A percentile compares a stretch with the other conserved stretches of the same genome.
Conservation (phyloP, 768 basidiomycete genomes). For the Dioszegia hungarica region DNA sequence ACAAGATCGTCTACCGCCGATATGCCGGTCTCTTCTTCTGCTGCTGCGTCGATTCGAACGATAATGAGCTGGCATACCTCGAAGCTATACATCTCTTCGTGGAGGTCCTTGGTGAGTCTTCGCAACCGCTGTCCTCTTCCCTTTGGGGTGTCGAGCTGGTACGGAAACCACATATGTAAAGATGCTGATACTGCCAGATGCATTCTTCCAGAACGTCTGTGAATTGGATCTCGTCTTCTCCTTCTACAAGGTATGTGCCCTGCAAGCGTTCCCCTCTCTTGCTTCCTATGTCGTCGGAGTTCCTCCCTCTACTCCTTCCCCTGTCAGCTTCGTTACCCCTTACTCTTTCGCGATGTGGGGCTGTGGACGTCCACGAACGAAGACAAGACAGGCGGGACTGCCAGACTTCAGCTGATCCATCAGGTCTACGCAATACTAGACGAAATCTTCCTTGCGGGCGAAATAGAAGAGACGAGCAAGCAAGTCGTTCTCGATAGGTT, state of each 20-base stretch:
- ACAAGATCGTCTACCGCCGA: conserved; percentile 94
- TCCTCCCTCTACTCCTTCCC: too few relatives aligned
- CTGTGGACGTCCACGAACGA: too few relatives aligned
- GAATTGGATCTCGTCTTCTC: conserved; percentile 97
- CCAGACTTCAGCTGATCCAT: not conserved
- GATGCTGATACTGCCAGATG: conserved; percentile 56
- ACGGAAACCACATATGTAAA: too few relatives aligned
- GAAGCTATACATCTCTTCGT: conserved; percentile 98
- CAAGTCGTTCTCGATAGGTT: conserved; percentile 86
- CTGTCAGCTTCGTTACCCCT: too few relatives aligned
- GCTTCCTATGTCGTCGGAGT: too few relatives aligned
- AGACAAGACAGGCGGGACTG: not conserved
- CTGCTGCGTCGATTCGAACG: conserved; percentile 93
- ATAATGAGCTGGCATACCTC: conserved; percentile 94
- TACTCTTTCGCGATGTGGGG: too few relatives aligned
- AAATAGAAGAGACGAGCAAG: conserved; percentile 97
- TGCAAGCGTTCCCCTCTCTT: too few relatives aligned
- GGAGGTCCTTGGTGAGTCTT: conserved; percentile 77
- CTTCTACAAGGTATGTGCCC: conserved; percentile 76
- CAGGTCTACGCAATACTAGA: conserved; percentile 97
- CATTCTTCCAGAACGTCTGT: conserved; percentile 98
- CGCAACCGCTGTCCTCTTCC: not conserved
- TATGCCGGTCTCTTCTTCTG: conserved; percentile 98
- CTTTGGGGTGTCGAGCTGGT: not conserved
- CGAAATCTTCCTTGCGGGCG: conserved; percentile 96